Evolutionary conservation across 305 asterid species (phyloP).

Genomic region (Coffea humblotiana): DNA sequence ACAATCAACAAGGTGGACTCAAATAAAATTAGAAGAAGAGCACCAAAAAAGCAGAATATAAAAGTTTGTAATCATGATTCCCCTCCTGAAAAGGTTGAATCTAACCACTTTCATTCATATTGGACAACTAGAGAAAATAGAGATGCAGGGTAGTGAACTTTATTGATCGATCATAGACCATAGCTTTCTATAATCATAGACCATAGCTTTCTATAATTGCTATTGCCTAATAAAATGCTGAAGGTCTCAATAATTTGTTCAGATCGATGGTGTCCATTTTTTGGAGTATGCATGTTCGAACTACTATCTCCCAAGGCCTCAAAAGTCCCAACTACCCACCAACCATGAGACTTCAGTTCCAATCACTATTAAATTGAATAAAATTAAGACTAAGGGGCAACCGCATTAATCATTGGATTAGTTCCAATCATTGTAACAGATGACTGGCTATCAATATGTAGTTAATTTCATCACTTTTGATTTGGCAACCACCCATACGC

Average conservation of each 20-base stretch:
- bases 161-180: background rate
- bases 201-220: background rate
- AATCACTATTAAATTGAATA: background rate
- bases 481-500: slow-evolving; percentile 13
- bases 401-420: slow-evolving; percentile 7
- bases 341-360: background rate
- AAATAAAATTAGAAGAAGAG: background rate
- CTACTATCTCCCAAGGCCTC: no score
- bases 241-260: background rate
- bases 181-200: no score
- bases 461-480: slow-evolving; percentile 2
- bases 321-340: slow-evolving; percentile 1
- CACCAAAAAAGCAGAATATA: background rate
- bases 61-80: background rate
- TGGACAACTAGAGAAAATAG: background rate
- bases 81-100: background rate
- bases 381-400: background rate
- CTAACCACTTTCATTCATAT: background rate
- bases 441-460: background rate
- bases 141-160: background rate
- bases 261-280: background rate
- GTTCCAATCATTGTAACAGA: slow-evolving; percentile 11
- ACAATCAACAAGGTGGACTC: background rate
- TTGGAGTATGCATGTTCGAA: background rate
- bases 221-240: no score